These are phyloP conservation scores for Venturiaceae sp. DNA, from an alignment of 2,329 filamentous ascomycete genomes.

Conservation along the genomic window DNA sequence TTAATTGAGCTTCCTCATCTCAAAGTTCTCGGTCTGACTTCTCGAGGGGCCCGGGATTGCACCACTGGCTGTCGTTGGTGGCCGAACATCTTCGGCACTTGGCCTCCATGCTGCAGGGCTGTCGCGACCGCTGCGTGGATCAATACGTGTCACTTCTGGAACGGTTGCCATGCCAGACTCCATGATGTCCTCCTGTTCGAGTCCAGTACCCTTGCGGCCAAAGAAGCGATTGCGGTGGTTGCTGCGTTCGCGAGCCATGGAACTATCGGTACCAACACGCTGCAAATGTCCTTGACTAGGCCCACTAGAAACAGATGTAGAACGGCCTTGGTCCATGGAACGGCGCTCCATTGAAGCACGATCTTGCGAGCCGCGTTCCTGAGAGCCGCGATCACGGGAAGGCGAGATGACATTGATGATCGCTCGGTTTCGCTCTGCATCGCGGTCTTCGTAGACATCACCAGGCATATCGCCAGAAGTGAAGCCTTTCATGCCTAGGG, in stretches of 20 bases:
- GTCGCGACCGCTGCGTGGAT: slow-evolving; percentile 6
- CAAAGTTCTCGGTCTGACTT: background rate
- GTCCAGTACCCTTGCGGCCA: slow-evolving; percentile 28
- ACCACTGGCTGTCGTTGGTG: background rate
- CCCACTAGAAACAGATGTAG: slow-evolving; percentile 17
- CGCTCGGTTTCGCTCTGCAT: slow-evolving; percentile 32
- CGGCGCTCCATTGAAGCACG: slow-evolving; percentile 13
- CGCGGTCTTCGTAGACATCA: slow-evolving; percentile 49
- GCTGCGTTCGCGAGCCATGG: slow-evolving; percentile 23
- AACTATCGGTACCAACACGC: slow-evolving; percentile 25
- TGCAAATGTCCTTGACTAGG: slow-evolving; percentile 18
- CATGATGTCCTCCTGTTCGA: slow-evolving; percentile 30
- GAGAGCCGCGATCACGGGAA: slow-evolving; percentile 22
- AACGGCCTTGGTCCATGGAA: slow-evolving; percentile 21
- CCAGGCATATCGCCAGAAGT: slow-evolving; percentile 49
- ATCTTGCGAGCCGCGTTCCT: slow-evolving; percentile 13
- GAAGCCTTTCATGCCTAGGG: slow-evolving; percentile 54
- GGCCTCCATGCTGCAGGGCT: slow-evolving; percentile 5
- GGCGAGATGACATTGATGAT: slow-evolving; percentile 21
- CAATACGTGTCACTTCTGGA: slow-evolving; percentile 22
- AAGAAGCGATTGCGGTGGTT: slow-evolving; percentile 54
- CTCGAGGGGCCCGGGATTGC: background rate
- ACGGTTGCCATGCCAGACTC: slow-evolving; percentile 40
- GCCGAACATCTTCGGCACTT: background rate
- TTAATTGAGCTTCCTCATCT: background rate